Base-by-base conservation (phyloP, 2,329 filamentous ascomycete genomes). In the Zopfia rhizophila region DNA sequence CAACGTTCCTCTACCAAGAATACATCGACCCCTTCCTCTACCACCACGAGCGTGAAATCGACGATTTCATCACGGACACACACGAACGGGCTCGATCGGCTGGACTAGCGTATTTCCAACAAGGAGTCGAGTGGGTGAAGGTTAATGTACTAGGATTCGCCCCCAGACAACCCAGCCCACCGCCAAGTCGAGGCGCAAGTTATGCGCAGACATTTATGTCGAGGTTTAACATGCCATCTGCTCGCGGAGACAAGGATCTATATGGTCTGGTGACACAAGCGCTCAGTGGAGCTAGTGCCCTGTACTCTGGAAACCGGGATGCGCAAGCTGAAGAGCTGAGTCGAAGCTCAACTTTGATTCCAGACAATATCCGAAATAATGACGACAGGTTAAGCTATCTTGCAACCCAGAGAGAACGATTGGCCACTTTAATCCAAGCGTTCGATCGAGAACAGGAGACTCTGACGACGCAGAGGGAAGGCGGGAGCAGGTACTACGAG, bases 21-120 rank as follows among this genome's bases (percentile, higher is more conserved):
- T 86, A 94, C 71, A 80, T 97, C 50, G 88, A 96, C 72, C 93
- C 93, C 0, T 96, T 93, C 77, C 85, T 99, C 37, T 80, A 85
- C 63, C 82, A 91, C 51, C 93, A 99, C 72, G 94, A 97, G 74
- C 73, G 80, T 30, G 85, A 90, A 56, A 97, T 99, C 72, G 94
- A 99, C 66, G 85, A 90, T 51, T 87, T 96, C 66, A 97, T 97
- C 70, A 87, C 86, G 55, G 83, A 85, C 49, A 81, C 86, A 28
- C 92, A 97, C 72, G 89, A 91, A 57, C 85, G 86, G 46, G 84
- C 90, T 51, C 89, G 87, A 73, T 78, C 85, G 12, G 85, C 90
- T 27, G 92, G 93, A 28, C 78, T 96, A 48, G 79, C 85, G 58
- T 77, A 74, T 24, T 56, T 78, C 16, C 73, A 77, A 57, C 66